These are phyloP conservation scores for Metschnikowia lunata DNA, from an alignment of 805 yeast species.

Conservation along the genomic window DNA sequence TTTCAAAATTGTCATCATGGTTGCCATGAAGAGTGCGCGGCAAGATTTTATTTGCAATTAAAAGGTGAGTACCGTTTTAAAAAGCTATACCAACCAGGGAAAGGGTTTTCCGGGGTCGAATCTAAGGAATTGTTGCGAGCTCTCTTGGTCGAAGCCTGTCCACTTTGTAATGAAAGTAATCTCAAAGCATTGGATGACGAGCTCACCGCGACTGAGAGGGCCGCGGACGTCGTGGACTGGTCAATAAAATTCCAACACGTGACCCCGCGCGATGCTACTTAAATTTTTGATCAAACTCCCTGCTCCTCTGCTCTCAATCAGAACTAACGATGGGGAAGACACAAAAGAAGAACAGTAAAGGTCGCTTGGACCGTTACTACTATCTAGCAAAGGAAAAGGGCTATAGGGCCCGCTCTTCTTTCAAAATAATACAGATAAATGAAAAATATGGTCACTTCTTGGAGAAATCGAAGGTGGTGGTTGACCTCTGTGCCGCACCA, in stretches of 20 bases:
- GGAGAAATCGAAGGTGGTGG: slow-evolving; percentile 91
- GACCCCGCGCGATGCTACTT: slow-evolving; percentile 8
- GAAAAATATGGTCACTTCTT: slow-evolving; percentile 95
- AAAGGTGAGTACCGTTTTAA: slow-evolving; percentile 63
- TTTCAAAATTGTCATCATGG: slow-evolving; percentile 86
- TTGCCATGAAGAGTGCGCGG: slow-evolving; percentile 85
- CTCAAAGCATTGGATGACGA: slow-evolving; percentile 67
- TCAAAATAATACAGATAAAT: slow-evolving; percentile 88
- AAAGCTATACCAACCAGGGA: slow-evolving; percentile 54
- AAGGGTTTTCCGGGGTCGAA: slow-evolving; percentile 37
- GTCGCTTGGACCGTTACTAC: slow-evolving; percentile 98
- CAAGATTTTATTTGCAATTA: slow-evolving; percentile 52
- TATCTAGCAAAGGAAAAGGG: slow-evolving; percentile 96
- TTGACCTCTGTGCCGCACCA: slow-evolving; percentile 98
- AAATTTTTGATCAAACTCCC: slow-evolving; percentile 8
- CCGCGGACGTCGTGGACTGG: slow-evolving; percentile 16
- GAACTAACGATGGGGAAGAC: slow-evolving; percentile 67
- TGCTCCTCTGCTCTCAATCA: slow-evolving; percentile 6
- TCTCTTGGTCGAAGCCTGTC: slow-evolving; percentile 60
- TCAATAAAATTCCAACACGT: slow-evolving; percentile 7
- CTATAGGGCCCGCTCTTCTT: slow-evolving; percentile 97
- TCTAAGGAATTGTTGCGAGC: slow-evolving; percentile 52
- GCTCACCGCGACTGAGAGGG: slow-evolving; percentile 32
- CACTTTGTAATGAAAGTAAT: slow-evolving; percentile 70
- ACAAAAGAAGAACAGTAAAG: slow-evolving; percentile 94